Evolutionary conservation across 768 basidiomycete genomes (phyloP).

Genomic region (Leccinum boreale): DNA sequence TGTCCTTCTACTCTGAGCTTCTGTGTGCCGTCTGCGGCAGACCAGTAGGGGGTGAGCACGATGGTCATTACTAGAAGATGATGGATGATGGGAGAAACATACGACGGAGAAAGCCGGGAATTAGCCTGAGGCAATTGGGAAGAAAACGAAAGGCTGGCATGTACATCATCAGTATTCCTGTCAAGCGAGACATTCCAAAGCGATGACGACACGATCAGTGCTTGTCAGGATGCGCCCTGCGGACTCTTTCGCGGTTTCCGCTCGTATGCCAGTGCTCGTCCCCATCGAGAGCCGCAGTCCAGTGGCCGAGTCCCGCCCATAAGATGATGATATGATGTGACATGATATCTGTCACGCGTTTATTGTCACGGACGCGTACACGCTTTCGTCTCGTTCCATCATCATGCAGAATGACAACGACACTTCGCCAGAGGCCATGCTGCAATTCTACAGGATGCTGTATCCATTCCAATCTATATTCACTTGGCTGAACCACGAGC

Average conservation of each 20-base stretch:
- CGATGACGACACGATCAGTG: conserved; percentile 1
- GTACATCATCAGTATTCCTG: conserved; percentile 3
- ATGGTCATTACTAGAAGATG: conserved; percentile 43
- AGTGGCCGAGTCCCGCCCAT: no score
- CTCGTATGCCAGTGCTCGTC: neutral
- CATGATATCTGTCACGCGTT: conserved; percentile 12
- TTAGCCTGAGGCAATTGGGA: neutral
- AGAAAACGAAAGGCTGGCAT: neutral
- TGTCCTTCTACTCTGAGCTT: conserved; percentile 60
- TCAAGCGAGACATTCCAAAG: neutral
- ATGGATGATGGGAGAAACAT: neutral
- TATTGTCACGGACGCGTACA: conserved; percentile 13
- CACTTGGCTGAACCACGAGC: conserved; percentile 93
- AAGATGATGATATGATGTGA: conserved; percentile 13
- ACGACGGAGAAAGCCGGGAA: conserved; percentile 13
- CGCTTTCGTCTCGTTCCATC: neutral
- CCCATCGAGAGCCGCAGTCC: no score
- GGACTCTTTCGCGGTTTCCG: neutral
- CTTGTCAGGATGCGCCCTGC: neutral
- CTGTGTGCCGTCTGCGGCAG: conserved; percentile 55
- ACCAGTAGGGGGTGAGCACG: conserved; percentile 69
- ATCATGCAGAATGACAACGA: conserved; percentile 19
- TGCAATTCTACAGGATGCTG: conserved; percentile 80
- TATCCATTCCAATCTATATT: conserved; percentile 96
- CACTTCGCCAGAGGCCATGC: conserved; percentile 61